Conservation (phyloP, 106 monocot genomes). For the Phalaenopsis aphrodite region DNA sequence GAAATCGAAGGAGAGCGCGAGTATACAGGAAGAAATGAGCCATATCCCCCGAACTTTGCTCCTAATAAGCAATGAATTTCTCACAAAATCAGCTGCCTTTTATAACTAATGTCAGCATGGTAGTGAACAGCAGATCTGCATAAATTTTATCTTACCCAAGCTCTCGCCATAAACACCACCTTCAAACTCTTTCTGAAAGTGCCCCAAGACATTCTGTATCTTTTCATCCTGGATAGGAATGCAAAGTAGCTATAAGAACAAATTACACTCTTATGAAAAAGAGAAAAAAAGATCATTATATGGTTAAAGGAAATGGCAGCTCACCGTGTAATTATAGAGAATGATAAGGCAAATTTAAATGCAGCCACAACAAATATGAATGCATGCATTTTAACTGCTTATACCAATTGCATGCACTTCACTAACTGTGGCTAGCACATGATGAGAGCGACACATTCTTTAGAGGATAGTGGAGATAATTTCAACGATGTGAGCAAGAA, state of each 20-base stretch:
- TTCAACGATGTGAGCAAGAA: background rate
- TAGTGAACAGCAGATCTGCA: slow-evolving; percentile 3
- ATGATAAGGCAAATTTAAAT: background rate
- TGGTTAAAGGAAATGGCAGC: too few species aligned
- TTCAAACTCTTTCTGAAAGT: slow-evolving; percentile 52
- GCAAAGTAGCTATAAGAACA: background rate
- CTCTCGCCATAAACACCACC: slow-evolving; percentile 41
- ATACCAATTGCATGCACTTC: too few species aligned
- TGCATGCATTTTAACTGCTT: too few species aligned
- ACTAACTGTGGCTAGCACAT: too few species aligned
- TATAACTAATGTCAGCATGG: background rate
- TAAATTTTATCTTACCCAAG: slow-evolving; percentile 36
- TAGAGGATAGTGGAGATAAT: background rate
- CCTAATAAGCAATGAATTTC: slow-evolving; percentile 29
- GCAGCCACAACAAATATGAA: too few species aligned
- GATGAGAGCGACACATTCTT: too few species aligned
- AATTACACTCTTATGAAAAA: too few species aligned
- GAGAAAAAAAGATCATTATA: too few species aligned
- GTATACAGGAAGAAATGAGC: slow-evolving; percentile 62
- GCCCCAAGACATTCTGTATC: slow-evolving; percentile 48
- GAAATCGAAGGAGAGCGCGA: slow-evolving; percentile 46
- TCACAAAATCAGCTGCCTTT: background rate
- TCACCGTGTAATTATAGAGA: too few species aligned
- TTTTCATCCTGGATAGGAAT: slow-evolving; percentile 40
- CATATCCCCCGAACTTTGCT: slow-evolving; percentile 68